phyloP scores from a whole-genome alignment of 2,329 filamentous ascomycete genomes.

The Scedosporium apiospermum region DNA sequence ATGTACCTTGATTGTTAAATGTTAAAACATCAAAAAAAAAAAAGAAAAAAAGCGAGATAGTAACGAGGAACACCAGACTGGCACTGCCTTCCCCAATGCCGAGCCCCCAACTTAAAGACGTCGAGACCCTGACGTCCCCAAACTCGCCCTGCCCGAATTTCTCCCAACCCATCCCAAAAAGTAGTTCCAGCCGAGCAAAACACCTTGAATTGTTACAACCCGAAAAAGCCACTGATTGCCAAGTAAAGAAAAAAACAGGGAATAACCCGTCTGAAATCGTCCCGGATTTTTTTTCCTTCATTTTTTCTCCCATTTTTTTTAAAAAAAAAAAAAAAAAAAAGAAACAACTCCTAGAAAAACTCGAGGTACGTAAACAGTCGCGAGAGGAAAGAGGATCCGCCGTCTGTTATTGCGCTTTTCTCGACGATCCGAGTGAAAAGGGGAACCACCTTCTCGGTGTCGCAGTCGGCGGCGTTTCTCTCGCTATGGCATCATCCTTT shows the following conservation, averaged over 20 bases:
- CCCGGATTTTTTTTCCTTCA: too few relatives aligned
- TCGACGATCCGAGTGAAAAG: background rate
- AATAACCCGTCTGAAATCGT: background rate
- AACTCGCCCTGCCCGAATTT: background rate
- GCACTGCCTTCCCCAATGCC: background rate
- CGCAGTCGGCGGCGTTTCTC: background rate
- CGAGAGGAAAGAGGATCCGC: background rate
- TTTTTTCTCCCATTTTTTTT: background rate
- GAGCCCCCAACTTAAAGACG: conserved; percentile 4
- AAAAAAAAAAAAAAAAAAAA: background rate
- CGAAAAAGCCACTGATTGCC: background rate
- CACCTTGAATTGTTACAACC: background rate
- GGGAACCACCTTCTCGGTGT: background rate
- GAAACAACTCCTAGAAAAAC: background rate
- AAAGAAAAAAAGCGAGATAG: conserved; percentile 3
- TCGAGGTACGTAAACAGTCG: background rate
- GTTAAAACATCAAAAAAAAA: background rate
- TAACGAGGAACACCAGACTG: background rate
- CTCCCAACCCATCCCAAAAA: background rate
- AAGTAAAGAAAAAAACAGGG: background rate
- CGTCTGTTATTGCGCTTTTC: background rate
- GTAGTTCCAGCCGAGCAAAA: background rate
- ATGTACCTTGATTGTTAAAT: background rate
- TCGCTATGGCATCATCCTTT: conserved; percentile 2
- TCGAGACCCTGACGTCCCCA: conserved; percentile 1